Percentiles rank a stretch among this genome's conserved stretches.
Conservation (phyloP, 1,139 yeast genomes). For the Candida tropicalis region DNA sequence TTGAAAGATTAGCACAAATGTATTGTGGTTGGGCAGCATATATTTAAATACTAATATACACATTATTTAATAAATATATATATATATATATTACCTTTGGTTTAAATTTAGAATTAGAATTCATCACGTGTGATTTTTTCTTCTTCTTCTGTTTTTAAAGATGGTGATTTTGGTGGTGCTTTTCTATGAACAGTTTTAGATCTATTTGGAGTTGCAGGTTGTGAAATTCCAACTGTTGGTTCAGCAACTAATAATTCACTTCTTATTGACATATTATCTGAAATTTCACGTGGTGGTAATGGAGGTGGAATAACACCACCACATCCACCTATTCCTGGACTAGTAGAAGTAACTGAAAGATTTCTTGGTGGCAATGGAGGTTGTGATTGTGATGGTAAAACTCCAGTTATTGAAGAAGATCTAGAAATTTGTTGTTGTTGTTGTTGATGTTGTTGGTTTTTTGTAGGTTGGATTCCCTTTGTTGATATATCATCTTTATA, state of each 20-base stretch:
- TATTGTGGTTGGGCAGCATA: constrained; percentile 94
- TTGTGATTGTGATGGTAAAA: neutral
- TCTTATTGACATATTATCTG: constrained; percentile 10
- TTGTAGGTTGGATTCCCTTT: too few species aligned
- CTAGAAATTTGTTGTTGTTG: neutral
- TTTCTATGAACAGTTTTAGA: constrained; percentile 10
- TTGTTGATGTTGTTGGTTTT: neutral
- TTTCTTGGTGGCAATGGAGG: neutral
- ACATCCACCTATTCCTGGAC: neutral
- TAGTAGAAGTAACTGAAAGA: too few species aligned
- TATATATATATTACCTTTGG: neutral
- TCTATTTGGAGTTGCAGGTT: constrained; percentile 12
- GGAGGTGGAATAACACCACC: neutral
- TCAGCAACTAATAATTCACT: constrained; percentile 15
- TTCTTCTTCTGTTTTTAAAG: constrained; percentile 3
- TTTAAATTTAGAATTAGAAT: neutral
- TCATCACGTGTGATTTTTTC: neutral
- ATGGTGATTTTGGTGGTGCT: constrained; percentile 15
- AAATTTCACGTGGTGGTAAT: constrained; percentile 7
- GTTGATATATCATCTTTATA: constrained; percentile 2
- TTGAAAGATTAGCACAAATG: constrained; percentile 77
- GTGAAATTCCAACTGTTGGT: constrained; percentile 18
- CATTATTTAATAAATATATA: neutral
- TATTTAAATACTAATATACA: constrained; percentile 21
- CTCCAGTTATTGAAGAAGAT: neutral